Percentiles rank a stretch among this genome's conserved stretches.
Conservation (phyloP, 495 filamentous ascomycete genomes). For the Apiosordaria backusii region DNA sequence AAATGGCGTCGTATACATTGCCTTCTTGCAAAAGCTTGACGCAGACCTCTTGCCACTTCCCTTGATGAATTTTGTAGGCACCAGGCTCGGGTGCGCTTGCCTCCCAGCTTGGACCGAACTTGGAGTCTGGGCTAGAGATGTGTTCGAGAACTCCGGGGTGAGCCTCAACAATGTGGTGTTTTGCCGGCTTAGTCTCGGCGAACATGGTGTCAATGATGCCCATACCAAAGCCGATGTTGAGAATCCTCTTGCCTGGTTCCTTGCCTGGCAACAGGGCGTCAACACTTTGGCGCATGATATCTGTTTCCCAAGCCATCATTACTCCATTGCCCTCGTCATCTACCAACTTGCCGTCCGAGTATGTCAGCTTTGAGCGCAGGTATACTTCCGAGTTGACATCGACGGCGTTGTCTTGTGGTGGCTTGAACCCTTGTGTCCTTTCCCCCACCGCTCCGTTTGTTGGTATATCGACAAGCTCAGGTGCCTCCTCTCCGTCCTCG, state of each 20-base stretch:
- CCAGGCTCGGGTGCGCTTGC: constrained; percentile 37
- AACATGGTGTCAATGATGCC: constrained; percentile 90
- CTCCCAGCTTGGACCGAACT: constrained; percentile 48
- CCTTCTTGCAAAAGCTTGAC: constrained; percentile 65
- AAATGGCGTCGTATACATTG: constrained; percentile 82
- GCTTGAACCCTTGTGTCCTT: constrained; percentile 31
- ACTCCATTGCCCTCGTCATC: constrained; percentile 82
- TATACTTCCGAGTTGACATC: constrained; percentile 65
- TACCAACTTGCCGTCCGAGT: constrained; percentile 68
- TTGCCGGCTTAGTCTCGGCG: constrained; percentile 59
- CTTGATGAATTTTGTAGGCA: constrained; percentile 47
- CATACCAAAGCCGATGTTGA: constrained; percentile 96
- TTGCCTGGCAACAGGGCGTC: constrained; percentile 40
- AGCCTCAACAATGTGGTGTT: constrained; percentile 89
- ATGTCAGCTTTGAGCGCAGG: constrained; percentile 71
- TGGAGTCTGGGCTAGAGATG: constrained; percentile 47
- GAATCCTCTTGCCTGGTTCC: constrained; percentile 58
- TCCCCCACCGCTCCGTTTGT: constrained; percentile 21
- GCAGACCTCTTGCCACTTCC: constrained; percentile 81
- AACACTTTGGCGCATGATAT: constrained; percentile 80
- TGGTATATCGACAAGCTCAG: constrained; percentile 26
- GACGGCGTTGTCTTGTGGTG: constrained; percentile 28
- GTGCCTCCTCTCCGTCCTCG: constrained; percentile 43
- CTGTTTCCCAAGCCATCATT: constrained; percentile 95
- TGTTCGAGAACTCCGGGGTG: constrained; percentile 76